Percentiles rank a stretch among this genome's conserved stretches.
Evolutionary conservation across 495 filamentous ascomycete genomes (phyloP).

Genomic region (Trichoderma reesei): DNA sequence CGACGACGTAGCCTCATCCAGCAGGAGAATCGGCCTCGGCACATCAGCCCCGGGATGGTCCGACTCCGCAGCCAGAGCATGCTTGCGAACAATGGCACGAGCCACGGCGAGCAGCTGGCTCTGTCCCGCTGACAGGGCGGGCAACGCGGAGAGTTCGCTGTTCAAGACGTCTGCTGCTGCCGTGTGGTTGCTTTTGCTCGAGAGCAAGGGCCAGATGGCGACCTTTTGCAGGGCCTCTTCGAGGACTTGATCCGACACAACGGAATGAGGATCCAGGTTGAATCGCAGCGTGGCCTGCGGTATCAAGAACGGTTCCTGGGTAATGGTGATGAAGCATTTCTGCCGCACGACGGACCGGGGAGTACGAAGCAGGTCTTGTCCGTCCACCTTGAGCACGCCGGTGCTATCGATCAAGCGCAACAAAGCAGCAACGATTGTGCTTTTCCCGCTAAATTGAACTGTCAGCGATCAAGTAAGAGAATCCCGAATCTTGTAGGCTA

Average conservation of each 20-base stretch:
- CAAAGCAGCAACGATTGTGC: constrained; percentile 1
- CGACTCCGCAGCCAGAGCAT: background rate
- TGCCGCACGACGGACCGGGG: background rate
- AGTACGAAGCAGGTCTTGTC: constrained; percentile 1
- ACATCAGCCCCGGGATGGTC: background rate
- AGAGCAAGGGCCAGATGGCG: background rate
- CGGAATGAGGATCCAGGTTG: background rate
- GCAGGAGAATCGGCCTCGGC: background rate
- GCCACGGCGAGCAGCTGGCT: background rate
- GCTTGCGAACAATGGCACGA: background rate
- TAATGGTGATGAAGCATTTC: background rate
- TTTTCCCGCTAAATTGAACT: background rate
- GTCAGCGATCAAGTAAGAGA: background rate
- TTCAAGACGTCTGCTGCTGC: background rate
- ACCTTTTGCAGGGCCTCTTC: background rate
- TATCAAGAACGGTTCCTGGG: background rate
- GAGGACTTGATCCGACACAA: background rate
- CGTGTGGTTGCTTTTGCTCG: background rate
- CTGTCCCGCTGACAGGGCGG: background rate
- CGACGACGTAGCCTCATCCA: constrained; percentile 1
- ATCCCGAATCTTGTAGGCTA: background rate
- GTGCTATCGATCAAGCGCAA: background rate
- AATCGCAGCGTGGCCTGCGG: background rate
- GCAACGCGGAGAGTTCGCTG: background rate
- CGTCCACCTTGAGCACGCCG: background rate